Percentiles rank a stretch among this genome's conserved stretches.
Evolutionary conservation across 78 protist genomes (phyloP).

Genomic region (Dictyostelium purpureum): DNA sequence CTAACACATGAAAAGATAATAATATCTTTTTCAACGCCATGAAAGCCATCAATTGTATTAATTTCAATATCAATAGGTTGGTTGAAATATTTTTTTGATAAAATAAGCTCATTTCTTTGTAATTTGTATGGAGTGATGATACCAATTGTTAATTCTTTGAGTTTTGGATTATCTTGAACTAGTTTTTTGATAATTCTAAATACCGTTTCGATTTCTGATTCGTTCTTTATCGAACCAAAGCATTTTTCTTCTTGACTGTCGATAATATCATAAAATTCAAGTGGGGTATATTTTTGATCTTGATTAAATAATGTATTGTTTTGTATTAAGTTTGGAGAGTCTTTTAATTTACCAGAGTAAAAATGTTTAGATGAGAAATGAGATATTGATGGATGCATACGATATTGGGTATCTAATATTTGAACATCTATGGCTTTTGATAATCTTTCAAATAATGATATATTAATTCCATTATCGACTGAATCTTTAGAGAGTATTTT

Average conservation of each 20-base stretch:
- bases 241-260: neutral
- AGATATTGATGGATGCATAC: constrained; percentile 91
- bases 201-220: neutral
- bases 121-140: constrained; percentile 8
- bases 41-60: constrained; percentile 87
- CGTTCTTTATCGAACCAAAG: neutral
- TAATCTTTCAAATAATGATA: constrained; percentile 69
- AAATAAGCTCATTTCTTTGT: neutral
- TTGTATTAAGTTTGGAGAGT: neutral
- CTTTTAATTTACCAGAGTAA: constrained; percentile 68
- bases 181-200: neutral
- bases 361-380: constrained; percentile 79
- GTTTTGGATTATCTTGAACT: neutral
- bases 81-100: neutral
- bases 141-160: neutral
- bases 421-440: neutral
- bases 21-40: constrained; percentile 90
- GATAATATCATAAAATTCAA: neutral
- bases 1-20: constrained; percentile 88
- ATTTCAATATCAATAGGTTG: neutral
- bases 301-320: neutral
- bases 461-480: neutral
- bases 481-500: constrained; percentile 41
- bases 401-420: constrained; percentile 81
- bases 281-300: neutral